Base-by-base conservation (phyloP, 345 rosid genomes). In the Eutrema yunnanense region DNA sequence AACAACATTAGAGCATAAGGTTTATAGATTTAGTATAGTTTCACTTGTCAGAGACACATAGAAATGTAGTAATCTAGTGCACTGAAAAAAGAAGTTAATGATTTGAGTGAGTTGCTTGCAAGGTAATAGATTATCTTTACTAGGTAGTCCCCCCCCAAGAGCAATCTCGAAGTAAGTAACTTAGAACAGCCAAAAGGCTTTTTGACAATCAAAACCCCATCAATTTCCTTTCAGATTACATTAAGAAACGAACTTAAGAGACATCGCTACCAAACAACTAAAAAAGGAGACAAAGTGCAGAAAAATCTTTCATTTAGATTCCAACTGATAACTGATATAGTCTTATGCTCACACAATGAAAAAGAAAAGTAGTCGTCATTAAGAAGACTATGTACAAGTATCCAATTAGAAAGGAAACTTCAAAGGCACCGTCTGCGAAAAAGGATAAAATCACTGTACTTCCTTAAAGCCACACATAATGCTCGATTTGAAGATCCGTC, bases 161-260 rank as follows among this genome's bases (percentile, higher is more conserved):
- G 58, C 52, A 43, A 42, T 36, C 46, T 63, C 54, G 8, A 62
- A 53, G 46, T 19, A 50, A 42, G 22, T 59, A 49, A 40, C 37
- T 58, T 50, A 61, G 32, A 33, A 32, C 38, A 16, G n/a, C 36
- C 67, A 49, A 67, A 51, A 19, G 10, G 13, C 12, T 9, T 27
- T 51, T 53, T 54, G 43, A 61, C 56, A 68, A 16, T 52, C 57
- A 69, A 61, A 50, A 61, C 48, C 40, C 9, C 74, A 69, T 9
- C 22, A 62, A 43, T 44, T 74, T 69, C 26, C 51, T 54, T 62
- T 62, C 64, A 69, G 44, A 37, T 4, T 61, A 56, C 65, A 54
- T 32, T 22, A 40, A 48, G 19, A 62, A 38, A 47, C 44, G 4
- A 54, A 50, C 38, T 54, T 54, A 67, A 34, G 55, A 41, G 54